Evolutionary conservation across 495 filamentous ascomycete species (phyloP).

Genomic region (Penicillium crystallinum): DNA sequence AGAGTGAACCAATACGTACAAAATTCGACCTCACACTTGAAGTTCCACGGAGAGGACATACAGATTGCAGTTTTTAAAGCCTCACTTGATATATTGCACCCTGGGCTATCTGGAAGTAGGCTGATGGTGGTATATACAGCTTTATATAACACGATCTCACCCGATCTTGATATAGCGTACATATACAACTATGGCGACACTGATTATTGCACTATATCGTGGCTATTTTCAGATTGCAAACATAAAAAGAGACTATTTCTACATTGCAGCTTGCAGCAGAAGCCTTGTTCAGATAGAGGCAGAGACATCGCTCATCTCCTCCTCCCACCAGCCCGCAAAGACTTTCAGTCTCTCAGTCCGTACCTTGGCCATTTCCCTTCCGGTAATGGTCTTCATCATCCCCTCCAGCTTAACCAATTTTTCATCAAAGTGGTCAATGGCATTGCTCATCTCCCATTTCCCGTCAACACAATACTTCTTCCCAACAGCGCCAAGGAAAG

Average conservation of each 20-base stretch:
- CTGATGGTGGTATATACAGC: too few species aligned
- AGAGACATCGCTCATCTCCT: constrained; percentile 46
- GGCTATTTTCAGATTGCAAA: too few species aligned
- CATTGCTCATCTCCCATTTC: constrained; percentile 52
- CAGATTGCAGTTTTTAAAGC: too few species aligned
- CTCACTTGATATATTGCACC: too few species aligned
- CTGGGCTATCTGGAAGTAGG: too few species aligned
- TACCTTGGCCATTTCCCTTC: constrained; percentile 58
- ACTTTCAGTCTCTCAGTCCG: constrained; percentile 57
- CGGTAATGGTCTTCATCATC: constrained; percentile 81
- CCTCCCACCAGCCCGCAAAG: constrained; percentile 69
- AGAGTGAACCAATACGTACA: too few species aligned
- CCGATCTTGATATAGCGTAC: too few species aligned
- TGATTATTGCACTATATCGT: too few species aligned
- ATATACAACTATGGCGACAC: too few species aligned
- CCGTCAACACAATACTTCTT: constrained; percentile 24
- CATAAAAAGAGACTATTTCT: background rate
- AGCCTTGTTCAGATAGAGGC: background rate
- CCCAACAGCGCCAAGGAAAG: constrained; percentile 62
- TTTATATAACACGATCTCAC: background rate
- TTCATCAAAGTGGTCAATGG: constrained; percentile 72
- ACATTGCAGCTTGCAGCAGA: background rate
- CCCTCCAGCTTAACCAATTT: constrained; percentile 67
- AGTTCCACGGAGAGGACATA: too few species aligned
- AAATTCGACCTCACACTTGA: too few species aligned